phyloP scores from a whole-genome alignment of 2,329 filamentous ascomycete species.

The Exophiala calicioides region DNA sequence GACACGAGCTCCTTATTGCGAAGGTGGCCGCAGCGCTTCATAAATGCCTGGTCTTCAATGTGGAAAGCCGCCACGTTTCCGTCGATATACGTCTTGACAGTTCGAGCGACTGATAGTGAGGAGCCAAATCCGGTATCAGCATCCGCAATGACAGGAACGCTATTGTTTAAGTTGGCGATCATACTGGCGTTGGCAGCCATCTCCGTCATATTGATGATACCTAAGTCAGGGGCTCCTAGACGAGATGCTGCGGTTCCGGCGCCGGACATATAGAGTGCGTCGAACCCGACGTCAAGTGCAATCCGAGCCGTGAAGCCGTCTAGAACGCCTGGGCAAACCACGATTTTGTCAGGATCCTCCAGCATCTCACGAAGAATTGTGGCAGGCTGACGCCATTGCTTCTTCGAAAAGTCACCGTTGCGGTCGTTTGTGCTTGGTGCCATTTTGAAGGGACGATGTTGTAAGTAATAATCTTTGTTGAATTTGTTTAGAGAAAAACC shows the following conservation, averaged over 20 bases:
- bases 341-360: conserved; percentile 8
- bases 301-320: conserved; percentile 62
- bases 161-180: conserved; percentile 53
- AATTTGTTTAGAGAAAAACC: no score
- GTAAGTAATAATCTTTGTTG: no score
- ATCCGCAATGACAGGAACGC: conserved; percentile 54
- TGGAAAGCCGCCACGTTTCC: conserved; percentile 58
- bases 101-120: conserved; percentile 50
- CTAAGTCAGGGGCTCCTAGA: conserved; percentile 52
- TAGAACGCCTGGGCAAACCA: conserved; percentile 60
- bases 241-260: conserved; percentile 52
- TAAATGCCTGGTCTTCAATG: conserved; percentile 52
- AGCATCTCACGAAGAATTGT: conserved; percentile 10
- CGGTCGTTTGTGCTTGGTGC: no score
- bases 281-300: conserved; percentile 63
- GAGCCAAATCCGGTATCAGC: conserved; percentile 57
- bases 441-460: no score
- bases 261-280: conserved; percentile 66
- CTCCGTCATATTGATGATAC: conserved; percentile 52
- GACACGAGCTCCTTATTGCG: conserved; percentile 43
- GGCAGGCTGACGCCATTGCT: conserved; percentile 4
- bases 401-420: conserved; percentile 1
- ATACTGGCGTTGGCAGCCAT: conserved; percentile 57
- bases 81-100: conserved; percentile 51
- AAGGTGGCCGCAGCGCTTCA: conserved; percentile 45